Percentiles rank a stretch among this genome's conserved stretches.
phyloP scores from a whole-genome alignment of 2,329 filamentous ascomycete genomes.

The Cladosporium halotolerans region DNA sequence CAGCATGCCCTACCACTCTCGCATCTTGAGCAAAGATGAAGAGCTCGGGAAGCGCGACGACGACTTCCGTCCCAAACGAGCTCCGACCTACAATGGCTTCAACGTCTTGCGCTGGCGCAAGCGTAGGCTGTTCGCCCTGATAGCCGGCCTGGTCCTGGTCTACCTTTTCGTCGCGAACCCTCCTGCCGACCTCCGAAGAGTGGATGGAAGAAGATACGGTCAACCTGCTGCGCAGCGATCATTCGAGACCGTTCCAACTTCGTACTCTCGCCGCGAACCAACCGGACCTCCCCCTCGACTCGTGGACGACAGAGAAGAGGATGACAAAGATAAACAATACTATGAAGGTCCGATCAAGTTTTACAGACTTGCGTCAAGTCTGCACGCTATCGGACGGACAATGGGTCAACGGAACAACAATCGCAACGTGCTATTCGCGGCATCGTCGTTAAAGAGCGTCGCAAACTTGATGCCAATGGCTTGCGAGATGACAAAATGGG shows the following conservation, averaged over 20 bases:
- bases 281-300: constrained; percentile 21
- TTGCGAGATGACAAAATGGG: constrained; percentile 72
- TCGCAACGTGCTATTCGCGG: constrained; percentile 72
- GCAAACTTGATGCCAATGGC: constrained; percentile 71
- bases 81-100: constrained; percentile 21
- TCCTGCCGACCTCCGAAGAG: constrained; percentile 42
- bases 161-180: constrained; percentile 62
- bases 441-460: constrained; percentile 66
- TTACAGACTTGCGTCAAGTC: constrained; percentile 54
- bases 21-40: constrained; percentile 43
- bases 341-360: constrained; percentile 69
- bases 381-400: constrained; percentile 54
- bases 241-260: background rate
- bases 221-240: background rate
- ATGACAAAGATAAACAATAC: constrained; percentile 32
- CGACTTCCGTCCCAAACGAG: constrained; percentile 43
- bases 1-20: constrained; percentile 13
- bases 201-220: constrained; percentile 16
- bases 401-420: constrained; percentile 49
- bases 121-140: constrained; percentile 41
- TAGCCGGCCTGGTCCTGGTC: constrained; percentile 45
- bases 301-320: constrained; percentile 14
- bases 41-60: constrained; percentile 62
- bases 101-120: constrained; percentile 36
- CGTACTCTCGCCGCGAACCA: constrained; percentile 11